A percentile compares a stretch with the other conserved stretches of the same genome.
These are phyloP conservation scores for Elsinoe batatas DNA, from an alignment of 2,329 filamentous ascomycete genomes.

Conservation along the genomic window DNA sequence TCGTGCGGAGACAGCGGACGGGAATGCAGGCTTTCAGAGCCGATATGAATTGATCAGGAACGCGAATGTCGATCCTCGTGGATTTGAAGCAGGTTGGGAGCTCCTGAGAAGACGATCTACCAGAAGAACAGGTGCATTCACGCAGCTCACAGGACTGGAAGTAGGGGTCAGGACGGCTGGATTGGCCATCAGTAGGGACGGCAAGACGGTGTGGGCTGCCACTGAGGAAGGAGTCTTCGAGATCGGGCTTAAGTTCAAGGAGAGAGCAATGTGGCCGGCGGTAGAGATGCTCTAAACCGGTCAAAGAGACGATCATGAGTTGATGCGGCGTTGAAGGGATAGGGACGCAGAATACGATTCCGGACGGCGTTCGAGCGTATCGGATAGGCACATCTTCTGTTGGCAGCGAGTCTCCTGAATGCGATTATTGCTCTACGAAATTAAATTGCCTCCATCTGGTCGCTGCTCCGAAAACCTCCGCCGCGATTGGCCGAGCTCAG, in stretches of 20 bases:
- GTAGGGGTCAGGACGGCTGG: conserved; percentile 38
- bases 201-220: conserved; percentile 37
- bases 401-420: too few species aligned
- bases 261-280: conserved; percentile 43
- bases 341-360: background rate
- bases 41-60: background rate
- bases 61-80: background rate
- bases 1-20: background rate
- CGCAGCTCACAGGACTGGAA: background rate
- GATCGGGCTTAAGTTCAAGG: conserved; percentile 54
- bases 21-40: conserved; percentile 2
- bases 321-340: background rate
- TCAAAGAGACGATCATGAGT: background rate
- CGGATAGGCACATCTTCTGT: too few species aligned
- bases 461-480: background rate
- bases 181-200: conserved; percentile 40
- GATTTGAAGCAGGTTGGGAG: conserved; percentile 7
- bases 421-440: too few species aligned
- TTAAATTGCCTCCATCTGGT: too few species aligned
- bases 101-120: background rate
- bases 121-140: background rate
- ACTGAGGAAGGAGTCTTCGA: conserved; percentile 66
- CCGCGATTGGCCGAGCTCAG: background rate
- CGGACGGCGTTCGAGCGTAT: too few species aligned
- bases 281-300: conserved; percentile 28